Base-by-base conservation (phyloP, 192 early-diverging fungal genomes). In the Radiomyces spectabilis region DNA sequence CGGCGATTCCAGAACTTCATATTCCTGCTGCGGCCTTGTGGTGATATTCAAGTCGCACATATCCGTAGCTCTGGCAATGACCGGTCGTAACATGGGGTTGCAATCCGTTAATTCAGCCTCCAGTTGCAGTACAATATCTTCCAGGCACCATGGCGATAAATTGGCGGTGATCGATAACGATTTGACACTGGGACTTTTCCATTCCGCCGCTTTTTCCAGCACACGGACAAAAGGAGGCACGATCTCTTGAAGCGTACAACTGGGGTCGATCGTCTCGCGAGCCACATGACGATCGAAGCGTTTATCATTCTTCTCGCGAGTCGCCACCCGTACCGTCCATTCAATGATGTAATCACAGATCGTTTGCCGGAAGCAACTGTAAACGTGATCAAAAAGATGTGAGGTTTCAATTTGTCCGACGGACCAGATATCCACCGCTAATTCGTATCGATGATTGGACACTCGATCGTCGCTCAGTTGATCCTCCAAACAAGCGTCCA, bases 341-440 rank as follows among this genome's bases (percentile, higher is more conserved):
- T 81, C 79, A 37, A 79, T 66, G 18, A 76, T 66, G 40, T 76
- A 78, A 24, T 81, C 79, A 43, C 79, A 81, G 13, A 81, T 44
- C 32, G 69, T 72, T 51, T 79, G 79, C 7, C 57, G 59, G 43
- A 78, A 75, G 41, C 76, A 77, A 33, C 61, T 57, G 30, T 43
- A 57, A 29, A 81, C 47, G 10, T 69, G 40, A 1, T 78, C 69
- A 18, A 75, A 41, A 3, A 81, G 31, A 0, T 54, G 42, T 0
- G 59, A 18, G 0, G 63, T 65, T 41, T 75, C 69, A 43, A 77
- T 58, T 10, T 53, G 41, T 12, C 77, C 73, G 24, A 75, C 64
- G 0, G 62, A 50, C 80, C 80, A 82, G 1, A 82, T 61, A 30
- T 79, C 72, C 41, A 79, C 63, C 26, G 59, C n/a, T 1, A 81